phyloP scores from a whole-genome alignment of 768 basidiomycete species.

The Russula foetens region DNA sequence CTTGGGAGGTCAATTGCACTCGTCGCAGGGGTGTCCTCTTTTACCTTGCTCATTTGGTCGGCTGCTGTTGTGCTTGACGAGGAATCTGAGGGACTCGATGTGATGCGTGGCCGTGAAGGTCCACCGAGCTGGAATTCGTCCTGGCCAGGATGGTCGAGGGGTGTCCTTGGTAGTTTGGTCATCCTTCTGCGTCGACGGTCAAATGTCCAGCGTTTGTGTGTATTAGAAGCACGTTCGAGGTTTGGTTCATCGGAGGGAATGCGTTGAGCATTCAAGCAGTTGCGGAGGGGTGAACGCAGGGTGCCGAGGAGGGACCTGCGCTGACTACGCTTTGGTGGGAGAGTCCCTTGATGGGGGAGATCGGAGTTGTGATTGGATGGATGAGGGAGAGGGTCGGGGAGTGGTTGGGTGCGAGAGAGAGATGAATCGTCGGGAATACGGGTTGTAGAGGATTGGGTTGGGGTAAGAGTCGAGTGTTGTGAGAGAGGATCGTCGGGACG shows the following conservation, averaged over 20 bases:
- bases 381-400: not conserved
- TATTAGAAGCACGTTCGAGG: not conserved
- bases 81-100: not conserved
- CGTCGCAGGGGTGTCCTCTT: not conserved
- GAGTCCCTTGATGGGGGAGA: not conserved
- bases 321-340: conserved; percentile 3
- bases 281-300: conserved; percentile 7
- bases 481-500: not conserved
- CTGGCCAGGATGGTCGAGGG: not conserved
- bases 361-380: not conserved
- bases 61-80: not conserved
- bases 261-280: not conserved
- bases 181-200: conserved; percentile 8
- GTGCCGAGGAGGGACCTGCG: conserved; percentile 11
- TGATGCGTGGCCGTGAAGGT: not conserved
- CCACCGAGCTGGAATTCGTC: conserved; percentile 1
- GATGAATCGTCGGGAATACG: not conserved
- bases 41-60: conserved; percentile 7
- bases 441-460: not conserved
- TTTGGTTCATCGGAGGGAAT: not conserved
- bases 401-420: not conserved
- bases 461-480: not conserved
- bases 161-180: not conserved
- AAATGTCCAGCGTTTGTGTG: conserved; percentile 10
- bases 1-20: not conserved